Conservation (phyloP, 768 basidiomycete species). For the Serendipita indica region DNA sequence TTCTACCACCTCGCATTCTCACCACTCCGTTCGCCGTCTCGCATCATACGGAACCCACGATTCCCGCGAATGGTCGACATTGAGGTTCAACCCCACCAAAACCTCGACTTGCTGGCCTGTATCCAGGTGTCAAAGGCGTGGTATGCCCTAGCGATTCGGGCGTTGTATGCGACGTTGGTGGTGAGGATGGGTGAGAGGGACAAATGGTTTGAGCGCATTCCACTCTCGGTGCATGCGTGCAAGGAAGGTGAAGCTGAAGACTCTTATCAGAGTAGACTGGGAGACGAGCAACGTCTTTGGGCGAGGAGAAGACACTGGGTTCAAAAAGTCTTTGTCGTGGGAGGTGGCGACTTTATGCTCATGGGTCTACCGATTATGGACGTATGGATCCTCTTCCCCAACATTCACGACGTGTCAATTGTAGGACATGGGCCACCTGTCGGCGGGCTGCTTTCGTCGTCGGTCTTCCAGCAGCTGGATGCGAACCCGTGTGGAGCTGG, state of each 20-base stretch:
- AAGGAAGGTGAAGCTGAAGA: background rate
- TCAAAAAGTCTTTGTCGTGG: background rate
- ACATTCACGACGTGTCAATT: background rate
- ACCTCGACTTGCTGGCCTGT: background rate
- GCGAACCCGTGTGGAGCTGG: too few species aligned
- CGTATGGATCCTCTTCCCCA: background rate
- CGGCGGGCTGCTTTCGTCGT: background rate
- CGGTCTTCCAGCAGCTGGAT: too few species aligned
- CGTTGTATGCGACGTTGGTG: background rate
- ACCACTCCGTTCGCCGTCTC: background rate
- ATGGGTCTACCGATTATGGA: background rate
- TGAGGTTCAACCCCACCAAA: background rate
- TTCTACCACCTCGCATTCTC: background rate
- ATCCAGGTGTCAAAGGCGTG: background rate
- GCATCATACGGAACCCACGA: background rate
- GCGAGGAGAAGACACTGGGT: background rate
- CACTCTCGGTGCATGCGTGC: background rate
- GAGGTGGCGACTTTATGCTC: background rate
- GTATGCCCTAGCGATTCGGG: background rate
- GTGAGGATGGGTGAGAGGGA: background rate
- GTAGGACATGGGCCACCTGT: background rate
- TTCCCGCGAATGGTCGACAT: background rate
- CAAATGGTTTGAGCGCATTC: background rate
- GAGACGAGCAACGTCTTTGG: background rate
- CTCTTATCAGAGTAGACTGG: background rate